phyloP scores from a whole-genome alignment of 2,329 filamentous ascomycete genomes.

The Colletotrichum sp. region DNA sequence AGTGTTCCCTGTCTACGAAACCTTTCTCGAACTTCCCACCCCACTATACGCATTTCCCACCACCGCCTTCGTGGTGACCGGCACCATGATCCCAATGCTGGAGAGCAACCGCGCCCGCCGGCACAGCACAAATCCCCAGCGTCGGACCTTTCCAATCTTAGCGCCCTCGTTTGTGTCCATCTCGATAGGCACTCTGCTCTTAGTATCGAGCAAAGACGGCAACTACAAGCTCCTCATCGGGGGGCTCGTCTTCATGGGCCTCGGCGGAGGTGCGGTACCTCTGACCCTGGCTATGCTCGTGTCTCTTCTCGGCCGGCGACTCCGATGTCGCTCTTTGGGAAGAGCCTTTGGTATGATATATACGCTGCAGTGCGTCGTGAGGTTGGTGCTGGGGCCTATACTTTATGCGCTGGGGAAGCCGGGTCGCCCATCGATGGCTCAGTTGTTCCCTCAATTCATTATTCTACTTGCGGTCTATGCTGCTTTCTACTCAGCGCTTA shows the following conservation, averaged over 20 bases:
- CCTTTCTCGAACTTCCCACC: neutral
- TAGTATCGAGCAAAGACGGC: neutral
- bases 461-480: neutral
- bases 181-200: neutral
- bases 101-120: neutral
- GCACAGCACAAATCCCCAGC: neutral
- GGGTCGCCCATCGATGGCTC: neutral
- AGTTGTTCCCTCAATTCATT: neutral
- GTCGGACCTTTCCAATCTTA: neutral
- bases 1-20: neutral
- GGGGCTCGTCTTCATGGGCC: neutral
- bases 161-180: neutral
- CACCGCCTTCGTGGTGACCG: neutral
- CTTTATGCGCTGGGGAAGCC: neutral
- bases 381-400: neutral
- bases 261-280: neutral
- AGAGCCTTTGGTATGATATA: neutral
- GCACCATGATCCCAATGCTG: neutral
- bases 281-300: neutral
- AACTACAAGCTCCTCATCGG: neutral
- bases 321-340: neutral
- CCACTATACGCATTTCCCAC: neutral
- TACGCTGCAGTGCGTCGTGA: neutral
- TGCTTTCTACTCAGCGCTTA: neutral
- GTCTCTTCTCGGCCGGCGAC: neutral